Evolutionary conservation across 1,139 yeast species (phyloP).

Genomic region (Zhuliangozyma blackwelliae): DNA sequence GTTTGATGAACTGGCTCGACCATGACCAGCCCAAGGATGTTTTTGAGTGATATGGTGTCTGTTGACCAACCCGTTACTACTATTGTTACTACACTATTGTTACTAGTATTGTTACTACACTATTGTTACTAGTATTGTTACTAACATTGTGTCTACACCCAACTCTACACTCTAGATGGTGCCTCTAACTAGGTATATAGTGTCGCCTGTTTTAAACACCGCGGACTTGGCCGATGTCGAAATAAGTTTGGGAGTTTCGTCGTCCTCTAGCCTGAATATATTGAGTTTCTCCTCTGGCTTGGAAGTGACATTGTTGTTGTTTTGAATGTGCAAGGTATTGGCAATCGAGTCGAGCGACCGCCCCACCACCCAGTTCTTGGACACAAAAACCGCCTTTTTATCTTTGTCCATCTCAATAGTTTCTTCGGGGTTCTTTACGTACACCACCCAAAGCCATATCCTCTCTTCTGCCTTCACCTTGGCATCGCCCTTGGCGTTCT

Average conservation of each 20-base stretch:
- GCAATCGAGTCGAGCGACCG: conserved; percentile 70
- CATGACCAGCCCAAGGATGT: conserved; percentile 14
- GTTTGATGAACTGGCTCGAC: conserved; percentile 71
- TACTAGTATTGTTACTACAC: no score
- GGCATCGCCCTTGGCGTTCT: conserved; percentile 64
- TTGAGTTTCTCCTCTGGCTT: conserved; percentile 40
- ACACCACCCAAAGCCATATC: conserved; percentile 57
- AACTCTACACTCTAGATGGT: conserved; percentile 13
- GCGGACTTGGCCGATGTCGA: conserved; percentile 8
- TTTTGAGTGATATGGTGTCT: conserved; percentile 5
- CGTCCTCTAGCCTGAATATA: conserved; percentile 35
- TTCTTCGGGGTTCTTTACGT: conserved; percentile 25
- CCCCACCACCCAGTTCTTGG: conserved; percentile 72
- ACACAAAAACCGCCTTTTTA: conserved; percentile 45
- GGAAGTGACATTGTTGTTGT: conserved; percentile 50
- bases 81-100: no score
- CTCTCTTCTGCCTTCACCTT: conserved; percentile 54
- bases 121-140: no score
- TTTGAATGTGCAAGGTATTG: conserved; percentile 47
- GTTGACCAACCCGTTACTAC: conserved; percentile 1
- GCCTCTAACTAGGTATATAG: conserved; percentile 58
- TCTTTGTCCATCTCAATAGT: conserved; percentile 29
- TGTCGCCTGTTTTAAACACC: conserved; percentile 46
- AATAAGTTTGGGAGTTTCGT: conserved; percentile 16
- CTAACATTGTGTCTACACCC: no score